phyloP scores from a whole-genome alignment of 768 basidiomycete genomes.

The Mycena leptocephala region DNA sequence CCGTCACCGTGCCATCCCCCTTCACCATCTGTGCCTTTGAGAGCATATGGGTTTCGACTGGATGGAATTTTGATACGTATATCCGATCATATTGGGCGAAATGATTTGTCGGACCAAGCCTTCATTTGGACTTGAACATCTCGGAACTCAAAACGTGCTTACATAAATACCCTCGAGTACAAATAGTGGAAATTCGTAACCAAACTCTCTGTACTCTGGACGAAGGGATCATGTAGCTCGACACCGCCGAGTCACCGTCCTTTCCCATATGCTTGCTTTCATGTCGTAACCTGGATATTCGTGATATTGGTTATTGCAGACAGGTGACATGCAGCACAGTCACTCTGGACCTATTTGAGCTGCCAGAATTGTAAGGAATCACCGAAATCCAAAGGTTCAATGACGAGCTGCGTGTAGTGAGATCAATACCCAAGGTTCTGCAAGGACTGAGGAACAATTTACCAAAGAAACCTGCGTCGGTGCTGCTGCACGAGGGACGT shows the following conservation, averaged over 20 bases:
- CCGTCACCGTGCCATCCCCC: conserved; percentile 6
- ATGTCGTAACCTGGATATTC: too few relatives aligned
- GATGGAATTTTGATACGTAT: conserved; percentile 8
- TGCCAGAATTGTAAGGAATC: conserved; percentile 23
- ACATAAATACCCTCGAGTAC: conserved; percentile 8
- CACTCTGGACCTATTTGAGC: conserved; percentile 17
- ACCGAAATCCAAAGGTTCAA: conserved; percentile 16
- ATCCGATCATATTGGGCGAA: conserved; percentile 7
- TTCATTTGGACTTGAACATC: conserved; percentile 10
- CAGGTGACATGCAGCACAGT: neutral
- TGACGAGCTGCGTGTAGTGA: conserved; percentile 14
- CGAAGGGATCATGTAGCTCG: conserved; percentile 12
- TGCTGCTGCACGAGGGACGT: conserved; percentile 15
- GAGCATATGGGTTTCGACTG: conserved; percentile 17
- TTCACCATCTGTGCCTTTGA: conserved; percentile 14
- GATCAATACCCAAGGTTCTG: conserved; percentile 5
- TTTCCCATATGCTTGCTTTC: too few relatives aligned
- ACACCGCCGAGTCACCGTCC: conserved; percentile 7
- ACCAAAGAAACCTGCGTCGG: conserved; percentile 12
- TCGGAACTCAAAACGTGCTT: conserved; percentile 13
- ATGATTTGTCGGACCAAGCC: conserved; percentile 16
- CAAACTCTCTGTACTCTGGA: conserved; percentile 16
- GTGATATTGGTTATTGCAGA: conserved; percentile 14
- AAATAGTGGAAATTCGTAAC: conserved; percentile 14
- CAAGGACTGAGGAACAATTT: conserved; percentile 5